Evolutionary conservation across 768 basidiomycete genomes (phyloP).

Genomic region (Xerocomus spinulosus): DNA sequence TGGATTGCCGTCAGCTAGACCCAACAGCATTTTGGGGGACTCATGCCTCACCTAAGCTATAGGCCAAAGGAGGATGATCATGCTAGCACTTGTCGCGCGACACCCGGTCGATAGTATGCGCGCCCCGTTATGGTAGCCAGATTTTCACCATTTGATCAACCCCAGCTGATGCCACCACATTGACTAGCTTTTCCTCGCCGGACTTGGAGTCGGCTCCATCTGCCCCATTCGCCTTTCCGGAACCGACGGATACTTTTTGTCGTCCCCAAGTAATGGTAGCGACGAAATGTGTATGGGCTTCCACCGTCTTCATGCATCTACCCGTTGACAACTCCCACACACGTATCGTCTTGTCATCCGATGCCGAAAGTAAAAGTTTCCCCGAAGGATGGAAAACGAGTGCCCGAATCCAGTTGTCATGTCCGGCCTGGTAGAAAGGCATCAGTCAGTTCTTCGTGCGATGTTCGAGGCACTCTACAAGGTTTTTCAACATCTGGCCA

Average conservation of each 20-base stretch:
- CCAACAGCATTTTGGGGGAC: not conserved
- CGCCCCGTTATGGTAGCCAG: slow-evolving; percentile 49
- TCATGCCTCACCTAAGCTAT: slow-evolving; percentile 15
- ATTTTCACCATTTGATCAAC: slow-evolving; percentile 66
- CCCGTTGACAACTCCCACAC: slow-evolving; percentile 88
- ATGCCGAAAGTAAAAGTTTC: slow-evolving; percentile 85
- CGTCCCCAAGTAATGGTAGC: slow-evolving; percentile 80
- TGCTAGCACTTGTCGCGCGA: slow-evolving; percentile 10
- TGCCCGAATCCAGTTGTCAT: slow-evolving; percentile 89
- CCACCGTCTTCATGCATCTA: slow-evolving; percentile 79
- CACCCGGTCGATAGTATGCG: not conserved
- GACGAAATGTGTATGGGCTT: slow-evolving; percentile 84
- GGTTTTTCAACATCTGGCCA: slow-evolving; percentile 74
- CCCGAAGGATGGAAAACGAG: slow-evolving; percentile 88
- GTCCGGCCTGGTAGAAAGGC: slow-evolving; percentile 49
- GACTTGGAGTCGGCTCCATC: slow-evolving; percentile 34
- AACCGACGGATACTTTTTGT: slow-evolving; percentile 41
- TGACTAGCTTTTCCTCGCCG: slow-evolving; percentile 55
- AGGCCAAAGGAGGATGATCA: slow-evolving; percentile 12
- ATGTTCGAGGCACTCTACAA: slow-evolving; percentile 42
- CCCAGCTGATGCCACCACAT: slow-evolving; percentile 65
- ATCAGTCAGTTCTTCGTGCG: slow-evolving; percentile 2
- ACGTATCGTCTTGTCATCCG: slow-evolving; percentile 88
- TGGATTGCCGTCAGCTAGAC: slow-evolving; percentile 8
- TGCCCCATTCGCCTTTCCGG: slow-evolving; percentile 35